Base-by-base conservation (phyloP, 192 early-diverging fungal species). In the Helicostylum pulchrum region DNA sequence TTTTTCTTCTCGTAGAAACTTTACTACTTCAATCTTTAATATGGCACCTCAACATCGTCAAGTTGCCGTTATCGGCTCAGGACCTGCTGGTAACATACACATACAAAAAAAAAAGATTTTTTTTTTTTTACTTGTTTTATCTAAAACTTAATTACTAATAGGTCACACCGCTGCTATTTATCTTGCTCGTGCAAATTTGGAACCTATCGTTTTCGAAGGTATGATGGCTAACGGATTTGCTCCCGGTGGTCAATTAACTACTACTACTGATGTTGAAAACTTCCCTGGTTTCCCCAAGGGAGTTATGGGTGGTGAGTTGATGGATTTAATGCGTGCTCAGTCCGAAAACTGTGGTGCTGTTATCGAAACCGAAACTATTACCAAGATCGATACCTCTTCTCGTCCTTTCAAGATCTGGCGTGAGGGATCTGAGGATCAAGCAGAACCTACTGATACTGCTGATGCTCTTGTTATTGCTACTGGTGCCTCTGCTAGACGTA, bases 101-200 rank as follows among this genome's bases (percentile, higher is more conserved):
- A 44, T 4, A 44, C 7, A 42, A 20, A 14, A 20, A n/a, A 54
- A 31, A 19, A 62, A 32, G 19, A n/a, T n/a, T n/a, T n/a, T n/a
- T n/a, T n/a, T n/a, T n/a, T n/a, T n/a, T 30, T 3, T 61, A 1
- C 15, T 5, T 60, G 15, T 26, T 31, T 5, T 60, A 26, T 26
- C 42, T 46, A 15, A n/a, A 4, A 21, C 17, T 19, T 58, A 31
- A 32, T 62, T 17, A 19, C 32, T 44, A 46, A 30, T 31, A 76
- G 74, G 92, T 39, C 95, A 99, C 84, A 98, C 94, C 15, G 97
- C 97, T 12, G 94, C 94, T 46, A 91, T 98, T 64, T 99, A 98
- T 74, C 79, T 91, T 23, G 94, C 95, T 34, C 88, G 97, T 54
- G 97, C 97, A 43, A 93, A 97, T 75, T 77, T 99, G 43, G 71